These are phyloP conservation scores for Backusella westeae DNA, from an alignment of 192 early-diverging fungal genomes.

Conservation along the genomic window DNA sequence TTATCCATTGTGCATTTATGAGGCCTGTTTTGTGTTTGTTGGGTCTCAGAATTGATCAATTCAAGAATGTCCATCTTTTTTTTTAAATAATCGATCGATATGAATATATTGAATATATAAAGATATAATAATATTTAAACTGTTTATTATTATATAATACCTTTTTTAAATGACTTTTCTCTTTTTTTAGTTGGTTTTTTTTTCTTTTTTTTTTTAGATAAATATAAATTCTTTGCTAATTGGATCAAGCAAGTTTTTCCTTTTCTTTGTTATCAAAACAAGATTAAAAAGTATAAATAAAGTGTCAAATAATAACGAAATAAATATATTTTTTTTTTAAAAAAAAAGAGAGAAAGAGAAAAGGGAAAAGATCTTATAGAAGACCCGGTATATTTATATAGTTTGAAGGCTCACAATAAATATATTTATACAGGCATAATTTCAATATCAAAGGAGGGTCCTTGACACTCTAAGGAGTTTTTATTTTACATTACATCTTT, in stretches of 20 bases:
- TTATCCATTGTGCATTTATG: conserved; percentile 57
- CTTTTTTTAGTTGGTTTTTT: neutral
- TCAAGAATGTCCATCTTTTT: conserved; percentile 58
- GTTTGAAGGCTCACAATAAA: neutral
- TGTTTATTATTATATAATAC: neutral
- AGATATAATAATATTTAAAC: neutral
- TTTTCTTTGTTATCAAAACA: neutral
- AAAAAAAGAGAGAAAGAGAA: neutral
- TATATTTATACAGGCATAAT: conserved; percentile 10
- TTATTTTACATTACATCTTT: neutral
- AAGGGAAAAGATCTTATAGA: neutral
- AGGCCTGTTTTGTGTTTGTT: conserved; percentile 47
- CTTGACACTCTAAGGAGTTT: conserved; percentile 9
- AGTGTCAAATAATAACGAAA: neutral
- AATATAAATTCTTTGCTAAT: neutral
- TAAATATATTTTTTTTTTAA: too few species aligned
- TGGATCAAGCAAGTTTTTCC: neutral
- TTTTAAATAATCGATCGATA: neutral
- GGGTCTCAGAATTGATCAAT: conserved; percentile 54
- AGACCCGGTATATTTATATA: neutral
- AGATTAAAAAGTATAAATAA: neutral
- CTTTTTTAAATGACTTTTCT: neutral
- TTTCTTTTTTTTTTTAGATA: neutral
- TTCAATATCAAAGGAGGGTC: conserved; percentile 13
- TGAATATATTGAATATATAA: neutral